These are phyloP conservation scores for Ascochyta koolunga DNA, from an alignment of 2,329 filamentous ascomycete species.

Conservation along the genomic window DNA sequence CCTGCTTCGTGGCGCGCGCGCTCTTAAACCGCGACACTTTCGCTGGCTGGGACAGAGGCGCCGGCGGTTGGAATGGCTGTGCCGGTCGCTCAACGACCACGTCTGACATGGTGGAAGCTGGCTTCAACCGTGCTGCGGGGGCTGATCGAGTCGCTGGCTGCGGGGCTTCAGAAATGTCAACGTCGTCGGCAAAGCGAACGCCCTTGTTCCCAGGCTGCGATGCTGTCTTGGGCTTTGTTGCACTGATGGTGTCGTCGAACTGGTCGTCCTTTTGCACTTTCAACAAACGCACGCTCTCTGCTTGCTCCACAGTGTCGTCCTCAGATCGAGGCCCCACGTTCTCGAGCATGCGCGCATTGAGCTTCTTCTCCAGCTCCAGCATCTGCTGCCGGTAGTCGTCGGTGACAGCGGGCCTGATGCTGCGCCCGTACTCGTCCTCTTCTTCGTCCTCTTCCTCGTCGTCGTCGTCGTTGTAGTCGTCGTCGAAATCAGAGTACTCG, in stretches of 20 bases:
- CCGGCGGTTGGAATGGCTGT: conserved; percentile 16
- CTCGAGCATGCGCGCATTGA: conserved; percentile 65
- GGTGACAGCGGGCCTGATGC: conserved; percentile 68
- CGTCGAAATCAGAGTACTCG: conserved; percentile 58
- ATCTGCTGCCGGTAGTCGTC: conserved; percentile 81
- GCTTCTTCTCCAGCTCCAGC: conserved; percentile 79
- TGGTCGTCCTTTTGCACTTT: conserved; percentile 51
- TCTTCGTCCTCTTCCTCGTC: conserved; percentile 67
- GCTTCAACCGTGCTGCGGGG: not conserved
- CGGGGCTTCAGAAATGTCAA: conserved; percentile 69
- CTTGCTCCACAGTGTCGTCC: conserved; percentile 50
- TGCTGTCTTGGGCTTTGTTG: conserved; percentile 2
- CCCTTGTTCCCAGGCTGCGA: conserved; percentile 60
- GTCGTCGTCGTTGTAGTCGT: conserved; percentile 50
- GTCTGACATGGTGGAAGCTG: conserved; percentile 39
- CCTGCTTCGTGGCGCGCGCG: conserved; percentile 29
- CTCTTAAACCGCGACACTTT: conserved; percentile 53
- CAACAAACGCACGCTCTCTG: conserved; percentile 65
- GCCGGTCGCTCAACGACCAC: conserved; percentile 44
- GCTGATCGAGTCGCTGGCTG: conserved; percentile 27
- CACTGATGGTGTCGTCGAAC: conserved; percentile 33
- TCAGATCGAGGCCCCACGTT: conserved; percentile 61
- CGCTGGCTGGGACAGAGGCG: conserved; percentile 30
- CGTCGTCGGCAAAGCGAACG: conserved; percentile 77
- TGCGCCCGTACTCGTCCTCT: conserved; percentile 78